Base-by-base conservation (phyloP, 345 rosid genomes). In the Corchorus capsularis region DNA sequence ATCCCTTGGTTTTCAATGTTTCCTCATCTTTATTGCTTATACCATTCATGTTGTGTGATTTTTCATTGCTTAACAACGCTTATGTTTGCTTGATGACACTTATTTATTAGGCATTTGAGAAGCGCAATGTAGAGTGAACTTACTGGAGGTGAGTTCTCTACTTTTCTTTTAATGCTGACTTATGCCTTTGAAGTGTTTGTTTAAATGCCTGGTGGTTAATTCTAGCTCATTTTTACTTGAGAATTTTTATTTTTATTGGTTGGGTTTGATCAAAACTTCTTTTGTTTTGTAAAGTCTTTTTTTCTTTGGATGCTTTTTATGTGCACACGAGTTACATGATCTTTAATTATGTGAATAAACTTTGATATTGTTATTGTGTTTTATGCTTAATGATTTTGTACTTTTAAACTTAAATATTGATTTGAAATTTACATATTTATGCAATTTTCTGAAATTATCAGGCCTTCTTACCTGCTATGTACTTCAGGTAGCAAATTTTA, bases 121-220 rank as follows among this genome's bases (percentile, higher is more conserved):
- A 27, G 27, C 27, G 27, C 1, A 27, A 27, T 27, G 27, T 27
- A 27, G 27, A 27, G 27, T 27, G 27, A 27, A 27, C 27, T 27
- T 0, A 27, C 1, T 27, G 27, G 27, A 27, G 72, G 72, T 68
- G 27, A 65, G 49, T 6, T 47, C 4, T 47, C 61, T 8, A 4
- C 9, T 17, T 17, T 54, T n/a, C 6, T 39, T 17, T 15, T 15
- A 1, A n/a, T 41, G 50, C 27, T 43, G 41, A 17, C n/a, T 46
- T 49, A 68, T 68, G 72, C 16, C 56, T 68, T 4, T 3, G 6
- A 47, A 22, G 56, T 68, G 57, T 68, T 49, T 68, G 72, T 68
- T 68, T 68, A 49, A 68, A 22, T 68, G 57, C 41, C 41, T 47
- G 20, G 4, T 7, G 41, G 72, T 19, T 17, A 9, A 39, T 7